phyloP scores from a whole-genome alignment of 768 basidiomycete species.

The Lyophyllum semitale region DNA sequence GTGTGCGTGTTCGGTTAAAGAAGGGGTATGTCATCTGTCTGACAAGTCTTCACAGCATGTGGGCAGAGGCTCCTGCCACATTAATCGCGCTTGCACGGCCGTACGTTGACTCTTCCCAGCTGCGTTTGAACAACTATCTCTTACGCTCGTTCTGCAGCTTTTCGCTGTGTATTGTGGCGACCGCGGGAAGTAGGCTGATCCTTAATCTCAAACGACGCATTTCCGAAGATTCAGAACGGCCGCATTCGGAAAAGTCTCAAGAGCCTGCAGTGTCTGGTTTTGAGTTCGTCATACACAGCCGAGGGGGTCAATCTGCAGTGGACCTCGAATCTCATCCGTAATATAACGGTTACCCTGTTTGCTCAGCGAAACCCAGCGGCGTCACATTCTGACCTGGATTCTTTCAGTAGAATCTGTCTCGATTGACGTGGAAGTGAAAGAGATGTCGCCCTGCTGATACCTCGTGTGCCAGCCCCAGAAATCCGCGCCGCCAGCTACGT shows the following conservation, averaged over 20 bases:
- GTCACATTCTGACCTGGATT: neutral
- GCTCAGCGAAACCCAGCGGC: neutral
- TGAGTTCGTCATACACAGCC: conserved; percentile 2
- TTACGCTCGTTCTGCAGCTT: neutral
- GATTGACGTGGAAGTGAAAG: neutral
- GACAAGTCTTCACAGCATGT: neutral
- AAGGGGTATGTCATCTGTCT: neutral
- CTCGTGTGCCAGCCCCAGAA: neutral
- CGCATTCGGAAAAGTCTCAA: conserved; percentile 1
- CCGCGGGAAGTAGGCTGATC: conserved; percentile 7
- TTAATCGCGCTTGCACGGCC: conserved; percentile 8
- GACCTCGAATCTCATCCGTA: neutral
- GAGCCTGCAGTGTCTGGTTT: neutral
- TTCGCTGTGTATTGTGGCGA: conserved; percentile 6
- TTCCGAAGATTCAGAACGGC: neutral
- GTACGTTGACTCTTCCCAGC: conserved; percentile 1
- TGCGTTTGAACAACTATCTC: neutral
- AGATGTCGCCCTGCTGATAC: neutral
- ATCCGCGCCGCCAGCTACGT: too few relatives aligned
- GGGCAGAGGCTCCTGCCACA: neutral
- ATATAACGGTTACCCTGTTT: neutral
- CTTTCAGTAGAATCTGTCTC: neutral
- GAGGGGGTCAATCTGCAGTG: neutral
- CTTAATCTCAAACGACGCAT: conserved; percentile 6
- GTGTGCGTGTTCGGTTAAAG: neutral